Conservation (phyloP, 2,329 filamentous ascomycete species). For the Mycosphaerella sp. region DNA sequence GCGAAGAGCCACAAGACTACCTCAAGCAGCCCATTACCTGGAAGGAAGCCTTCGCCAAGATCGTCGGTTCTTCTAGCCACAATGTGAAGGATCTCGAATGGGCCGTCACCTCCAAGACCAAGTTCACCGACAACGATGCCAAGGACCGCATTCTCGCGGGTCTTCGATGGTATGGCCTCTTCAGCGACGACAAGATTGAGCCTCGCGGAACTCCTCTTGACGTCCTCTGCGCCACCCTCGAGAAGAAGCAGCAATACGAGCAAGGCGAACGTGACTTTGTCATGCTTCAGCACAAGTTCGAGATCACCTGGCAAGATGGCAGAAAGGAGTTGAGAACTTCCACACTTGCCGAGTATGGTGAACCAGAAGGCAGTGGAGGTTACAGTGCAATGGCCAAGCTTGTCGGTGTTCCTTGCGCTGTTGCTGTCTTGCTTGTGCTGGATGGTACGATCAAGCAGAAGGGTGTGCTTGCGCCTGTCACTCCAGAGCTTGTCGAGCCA, state of each 20-base stretch:
- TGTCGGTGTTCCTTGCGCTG: constrained; percentile 68
- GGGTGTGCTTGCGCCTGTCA: constrained; percentile 68
- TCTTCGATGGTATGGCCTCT: constrained; percentile 64
- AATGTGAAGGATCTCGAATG: constrained; percentile 58
- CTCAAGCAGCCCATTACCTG: constrained; percentile 62
- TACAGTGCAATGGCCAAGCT: constrained; percentile 81
- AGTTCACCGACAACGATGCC: constrained; percentile 62
- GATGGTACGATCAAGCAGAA: constrained; percentile 35
- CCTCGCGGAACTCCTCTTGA: constrained; percentile 76
- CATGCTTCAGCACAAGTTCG: constrained; percentile 73
- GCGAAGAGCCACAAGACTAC: constrained; percentile 59
- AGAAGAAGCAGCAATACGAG: constrained; percentile 86
- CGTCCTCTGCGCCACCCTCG: constrained; percentile 81
- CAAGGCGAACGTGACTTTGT: constrained; percentile 79
- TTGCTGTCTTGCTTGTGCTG: constrained; percentile 54
- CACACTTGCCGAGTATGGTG: constrained; percentile 77
- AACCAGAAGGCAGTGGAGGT: constrained; percentile 53
- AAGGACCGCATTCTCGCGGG: constrained; percentile 64
- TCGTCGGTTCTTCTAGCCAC: constrained; percentile 63
- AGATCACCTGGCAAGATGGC: constrained; percentile 76
- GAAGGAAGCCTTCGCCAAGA: constrained; percentile 76
- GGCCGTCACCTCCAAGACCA: constrained; percentile 69
- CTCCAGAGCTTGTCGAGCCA: constrained; percentile 61
- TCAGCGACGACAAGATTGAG: constrained; percentile 62
- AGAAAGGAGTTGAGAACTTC: constrained; percentile 69